Base-by-base conservation (phyloP, 306 rosid genomes). In the Styphnolobium japonicum region DNA sequence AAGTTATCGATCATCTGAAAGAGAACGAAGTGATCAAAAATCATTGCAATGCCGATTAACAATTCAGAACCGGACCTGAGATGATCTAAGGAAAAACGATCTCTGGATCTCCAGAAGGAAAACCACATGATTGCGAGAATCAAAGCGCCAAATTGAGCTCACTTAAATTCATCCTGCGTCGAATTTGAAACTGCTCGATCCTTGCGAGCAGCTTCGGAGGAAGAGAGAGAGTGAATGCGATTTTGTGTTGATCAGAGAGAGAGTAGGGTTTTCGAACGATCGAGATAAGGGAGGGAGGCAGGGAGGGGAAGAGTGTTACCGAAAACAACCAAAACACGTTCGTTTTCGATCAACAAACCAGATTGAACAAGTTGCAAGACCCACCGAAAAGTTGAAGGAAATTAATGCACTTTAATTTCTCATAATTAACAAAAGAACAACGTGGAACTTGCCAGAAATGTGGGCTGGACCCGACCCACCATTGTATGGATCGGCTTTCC, bases 51-150 rank as follows among this genome's bases (percentile, higher is more conserved):
- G n/a, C n/a, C n/a, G n/a, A n/a, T n/a, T n/a, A n/a, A n/a, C n/a
- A n/a, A n/a, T n/a, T n/a, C n/a, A n/a, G n/a, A n/a, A n/a, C n/a
- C n/a, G n/a, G n/a, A n/a, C 97, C 97, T 90, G 89, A 92, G 93
- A 48, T 90, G 88, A 77, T 92, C 92, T 37, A 92, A 62, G 72
- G 96, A 70, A 85, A 92, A 92, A 23, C 93, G 93, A 77, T 90
- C 91, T 86, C 91, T 85, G 88, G 96, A 82, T 89, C 86, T 89
- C 97, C 93, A 89, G 66, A 90, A 90, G 80, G 95, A 81, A 51
- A 89, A 76, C 96, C 97, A 92, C 97, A 92, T 92, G 89, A 62
- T 85, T 87, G 82, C 8, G 70, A 62, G 40, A 81, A 80, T 88
- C 81, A 85, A 53, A 62, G 37, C 45, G 36, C 73, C 49, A 61